Evolutionary conservation across 2,329 filamentous ascomycete genomes (phyloP).

Genomic region (Diaporthe vexans): DNA sequence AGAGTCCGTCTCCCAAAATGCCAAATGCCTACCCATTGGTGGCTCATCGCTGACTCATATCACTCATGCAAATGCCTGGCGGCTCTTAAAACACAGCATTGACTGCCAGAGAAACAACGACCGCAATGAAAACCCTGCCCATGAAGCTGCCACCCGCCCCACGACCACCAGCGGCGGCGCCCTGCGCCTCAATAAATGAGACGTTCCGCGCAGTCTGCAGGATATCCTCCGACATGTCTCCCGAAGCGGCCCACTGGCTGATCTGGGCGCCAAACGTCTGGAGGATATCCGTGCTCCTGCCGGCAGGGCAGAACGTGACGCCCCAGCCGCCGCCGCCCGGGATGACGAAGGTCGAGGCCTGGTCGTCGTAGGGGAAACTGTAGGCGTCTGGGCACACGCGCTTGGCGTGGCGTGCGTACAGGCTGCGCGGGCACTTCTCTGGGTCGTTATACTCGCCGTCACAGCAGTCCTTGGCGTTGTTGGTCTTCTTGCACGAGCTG

Average conservation of each 20-base stretch:
- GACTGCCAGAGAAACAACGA: constrained; percentile 35
- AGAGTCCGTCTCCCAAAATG: not conserved
- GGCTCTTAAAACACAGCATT: not conserved
- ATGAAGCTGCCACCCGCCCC: not conserved
- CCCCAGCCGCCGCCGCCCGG: constrained; percentile 81
- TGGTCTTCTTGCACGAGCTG: constrained; percentile 80
- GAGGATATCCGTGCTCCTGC: constrained; percentile 72
- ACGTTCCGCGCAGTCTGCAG: constrained; percentile 52
- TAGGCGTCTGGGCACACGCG: constrained; percentile 86
- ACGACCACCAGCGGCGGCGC: constrained; percentile 14
- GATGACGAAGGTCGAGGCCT: constrained; percentile 72
- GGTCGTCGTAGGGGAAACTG: constrained; percentile 78
- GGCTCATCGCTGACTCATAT: not conserved
- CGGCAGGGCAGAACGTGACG: constrained; percentile 80
- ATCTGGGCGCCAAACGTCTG: constrained; percentile 65
- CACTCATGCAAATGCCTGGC: not conserved
- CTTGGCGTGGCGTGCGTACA: constrained; percentile 80
- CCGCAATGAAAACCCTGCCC: constrained; percentile 36
- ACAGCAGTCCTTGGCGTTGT: constrained; percentile 79
- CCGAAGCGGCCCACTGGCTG: constrained; percentile 59
- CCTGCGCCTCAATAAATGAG: constrained; percentile 51
- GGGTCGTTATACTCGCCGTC: constrained; percentile 76
- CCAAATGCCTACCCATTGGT: not conserved
- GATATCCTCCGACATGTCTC: constrained; percentile 54
- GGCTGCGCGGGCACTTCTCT: constrained; percentile 73